Evolutionary conservation across 2,329 filamentous ascomycete genomes (phyloP).

Genomic region (Incumbomyces lentus): DNA sequence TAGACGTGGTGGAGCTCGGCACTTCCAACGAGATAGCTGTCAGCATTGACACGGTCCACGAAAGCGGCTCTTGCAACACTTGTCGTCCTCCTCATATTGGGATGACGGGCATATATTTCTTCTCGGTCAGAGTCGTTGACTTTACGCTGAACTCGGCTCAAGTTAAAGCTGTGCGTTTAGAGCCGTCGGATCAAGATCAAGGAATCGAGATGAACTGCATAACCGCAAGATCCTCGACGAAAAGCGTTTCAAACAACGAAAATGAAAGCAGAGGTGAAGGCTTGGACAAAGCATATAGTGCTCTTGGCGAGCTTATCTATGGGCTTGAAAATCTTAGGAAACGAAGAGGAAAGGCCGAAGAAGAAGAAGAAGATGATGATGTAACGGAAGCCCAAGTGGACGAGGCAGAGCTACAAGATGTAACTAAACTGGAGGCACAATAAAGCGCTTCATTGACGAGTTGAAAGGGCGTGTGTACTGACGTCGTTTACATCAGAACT

Average conservation of each 20-base stretch:
- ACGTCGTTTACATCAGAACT: no score
- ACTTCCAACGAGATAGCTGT: constrained; percentile 32
- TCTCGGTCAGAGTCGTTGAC: neutral
- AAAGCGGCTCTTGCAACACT: constrained; percentile 39
- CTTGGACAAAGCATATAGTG: constrained; percentile 13
- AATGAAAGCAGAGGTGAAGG: neutral
- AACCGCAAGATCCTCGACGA: neutral
- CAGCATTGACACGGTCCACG: constrained; percentile 44
- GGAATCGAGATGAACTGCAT: neutral
- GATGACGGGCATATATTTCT: neutral
- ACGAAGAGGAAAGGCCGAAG: constrained; percentile 14
- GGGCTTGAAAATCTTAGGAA: constrained; percentile 33
- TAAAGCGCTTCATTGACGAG: no score
- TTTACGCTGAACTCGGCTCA: neutral
- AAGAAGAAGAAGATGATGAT: constrained; percentile 14
- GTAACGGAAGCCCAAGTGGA: constrained; percentile 6
- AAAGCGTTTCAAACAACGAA: neutral
- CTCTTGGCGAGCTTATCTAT: constrained; percentile 25
- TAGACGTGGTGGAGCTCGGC: constrained; percentile 40
- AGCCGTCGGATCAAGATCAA: neutral
- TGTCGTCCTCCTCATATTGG: constrained; percentile 6
- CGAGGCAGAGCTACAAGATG: neutral
- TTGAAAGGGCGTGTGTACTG: no score
- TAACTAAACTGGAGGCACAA: no score
- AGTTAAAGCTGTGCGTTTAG: neutral